Percentiles rank a stretch among this genome's conserved stretches.
These are phyloP conservation scores for Epichloe baconii DNA, from an alignment of 2,329 filamentous ascomycete species.

Conservation along the genomic window DNA sequence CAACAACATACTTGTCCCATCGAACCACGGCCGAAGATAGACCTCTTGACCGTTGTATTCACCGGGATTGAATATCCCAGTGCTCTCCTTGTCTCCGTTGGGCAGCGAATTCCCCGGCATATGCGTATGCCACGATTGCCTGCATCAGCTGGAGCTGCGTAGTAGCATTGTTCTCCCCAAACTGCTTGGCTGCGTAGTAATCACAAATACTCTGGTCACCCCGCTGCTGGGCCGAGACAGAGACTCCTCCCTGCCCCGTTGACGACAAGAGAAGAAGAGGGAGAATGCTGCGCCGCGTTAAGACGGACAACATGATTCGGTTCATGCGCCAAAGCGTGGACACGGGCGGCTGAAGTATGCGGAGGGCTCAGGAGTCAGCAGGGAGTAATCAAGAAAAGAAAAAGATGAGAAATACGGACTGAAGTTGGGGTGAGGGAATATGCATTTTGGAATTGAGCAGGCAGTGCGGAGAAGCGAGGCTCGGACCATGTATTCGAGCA, in stretches of 20 bases:
- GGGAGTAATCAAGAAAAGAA: background rate
- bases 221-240: background rate
- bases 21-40: slow-evolving; percentile 17
- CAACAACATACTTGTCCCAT: slow-evolving; percentile 14
- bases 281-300: background rate
- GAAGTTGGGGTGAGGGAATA: background rate
- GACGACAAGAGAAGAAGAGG: background rate
- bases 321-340: too few relatives aligned
- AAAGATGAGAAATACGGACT: background rate
- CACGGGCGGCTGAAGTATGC: background rate
- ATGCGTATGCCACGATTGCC: slow-evolving; percentile 17
- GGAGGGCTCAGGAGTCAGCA: background rate
- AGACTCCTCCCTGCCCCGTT: background rate
- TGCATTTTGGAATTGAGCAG: background rate
- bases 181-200: slow-evolving; percentile 15
- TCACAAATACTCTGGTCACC: slow-evolving; percentile 15
- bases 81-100: slow-evolving; percentile 9
- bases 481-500: background rate
- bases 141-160: slow-evolving; percentile 17
- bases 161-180: slow-evolving; percentile 12
- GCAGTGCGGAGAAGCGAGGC: background rate
- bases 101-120: slow-evolving; percentile 13
- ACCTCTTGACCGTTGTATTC: slow-evolving; percentile 11
- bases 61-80: slow-evolving; percentile 18
- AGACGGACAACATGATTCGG: background rate